Conservation (phyloP, 2,329 filamentous ascomycete genomes). For the Diaporthe citriasiana region DNA sequence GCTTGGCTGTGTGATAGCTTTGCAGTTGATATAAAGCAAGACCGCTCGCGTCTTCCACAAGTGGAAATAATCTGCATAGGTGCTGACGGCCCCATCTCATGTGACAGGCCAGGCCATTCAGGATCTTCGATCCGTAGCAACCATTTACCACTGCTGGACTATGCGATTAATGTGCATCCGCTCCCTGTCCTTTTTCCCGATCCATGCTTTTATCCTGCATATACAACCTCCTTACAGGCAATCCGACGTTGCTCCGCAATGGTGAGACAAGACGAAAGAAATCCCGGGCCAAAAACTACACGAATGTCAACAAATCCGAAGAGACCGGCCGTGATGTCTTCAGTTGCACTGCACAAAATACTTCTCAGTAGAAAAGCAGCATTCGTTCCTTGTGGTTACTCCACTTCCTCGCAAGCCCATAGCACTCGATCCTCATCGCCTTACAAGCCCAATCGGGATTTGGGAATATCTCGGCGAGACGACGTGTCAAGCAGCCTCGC, state of each 20-base stretch:
- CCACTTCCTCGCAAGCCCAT: neutral
- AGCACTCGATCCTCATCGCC: neutral
- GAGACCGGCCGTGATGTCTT: neutral
- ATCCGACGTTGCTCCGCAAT: neutral
- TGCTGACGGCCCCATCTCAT: constrained; percentile 6
- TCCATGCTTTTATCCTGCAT: constrained; percentile 6
- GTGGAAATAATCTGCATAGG: constrained; percentile 22
- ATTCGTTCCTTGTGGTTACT: neutral
- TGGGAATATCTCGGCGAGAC: neutral
- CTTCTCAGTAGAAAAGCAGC: neutral
- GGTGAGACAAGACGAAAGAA: neutral
- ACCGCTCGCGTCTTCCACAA: constrained; percentile 8
- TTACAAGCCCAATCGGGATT: neutral
- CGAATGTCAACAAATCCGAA: neutral
- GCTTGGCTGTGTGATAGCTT: constrained; percentile 23
- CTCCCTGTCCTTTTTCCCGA: constrained; percentile 28
- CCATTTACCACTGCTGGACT: neutral
- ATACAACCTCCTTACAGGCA: neutral
- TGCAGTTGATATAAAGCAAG: constrained; percentile 19
- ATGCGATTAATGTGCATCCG: constrained; percentile 19
- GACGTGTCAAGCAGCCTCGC: constrained; percentile 2
- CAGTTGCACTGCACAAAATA: neutral
- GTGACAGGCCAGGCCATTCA: constrained; percentile 12
- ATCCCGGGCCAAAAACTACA: neutral
- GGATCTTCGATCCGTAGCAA: constrained; percentile 4